These are phyloP conservation scores for Diplocarpon mali DNA, from an alignment of 2,329 filamentous ascomycete genomes.

Conservation along the genomic window DNA sequence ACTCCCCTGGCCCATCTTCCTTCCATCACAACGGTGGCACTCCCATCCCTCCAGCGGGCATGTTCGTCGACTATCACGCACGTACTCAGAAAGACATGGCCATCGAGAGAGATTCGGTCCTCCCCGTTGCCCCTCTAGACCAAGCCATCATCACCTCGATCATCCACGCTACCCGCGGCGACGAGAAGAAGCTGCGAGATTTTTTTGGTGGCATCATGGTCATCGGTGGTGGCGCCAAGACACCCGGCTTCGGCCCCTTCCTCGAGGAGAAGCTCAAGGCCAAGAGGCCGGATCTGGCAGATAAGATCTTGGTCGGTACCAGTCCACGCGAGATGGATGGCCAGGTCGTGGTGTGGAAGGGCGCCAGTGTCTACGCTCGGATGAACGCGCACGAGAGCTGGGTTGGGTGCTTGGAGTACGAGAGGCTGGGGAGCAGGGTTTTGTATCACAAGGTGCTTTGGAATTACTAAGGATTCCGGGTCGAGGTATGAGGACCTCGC, in stretches of 20 bases:
- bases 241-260: slow-evolving; percentile 66
- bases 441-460: slow-evolving; percentile 65
- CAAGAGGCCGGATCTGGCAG: slow-evolving; percentile 47
- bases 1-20: slow-evolving; percentile 23
- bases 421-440: slow-evolving; percentile 69
- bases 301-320: slow-evolving; percentile 50
- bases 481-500: neutral
- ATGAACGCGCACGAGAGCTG: slow-evolving; percentile 84
- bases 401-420: slow-evolving; percentile 81
- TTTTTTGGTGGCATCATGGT: slow-evolving; percentile 86
- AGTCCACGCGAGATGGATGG: slow-evolving; percentile 91
- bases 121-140: slow-evolving; percentile 77
- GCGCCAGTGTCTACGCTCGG: slow-evolving; percentile 87
- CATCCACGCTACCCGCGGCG: slow-evolving; percentile 71
- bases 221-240: slow-evolving; percentile 74
- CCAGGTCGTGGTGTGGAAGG: slow-evolving; percentile 97
- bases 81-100: slow-evolving; percentile 37
- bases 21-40: slow-evolving; percentile 34
- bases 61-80: slow-evolving; percentile 32
- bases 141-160: slow-evolving; percentile 84
- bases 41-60: slow-evolving; percentile 27
- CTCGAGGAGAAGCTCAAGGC: slow-evolving; percentile 73
- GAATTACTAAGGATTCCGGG: slow-evolving; percentile 13
- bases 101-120: slow-evolving; percentile 63
- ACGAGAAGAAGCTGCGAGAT: slow-evolving; percentile 88